Conservation (phyloP, 257 asterid species). For the Eucommia ulmoides region DNA sequence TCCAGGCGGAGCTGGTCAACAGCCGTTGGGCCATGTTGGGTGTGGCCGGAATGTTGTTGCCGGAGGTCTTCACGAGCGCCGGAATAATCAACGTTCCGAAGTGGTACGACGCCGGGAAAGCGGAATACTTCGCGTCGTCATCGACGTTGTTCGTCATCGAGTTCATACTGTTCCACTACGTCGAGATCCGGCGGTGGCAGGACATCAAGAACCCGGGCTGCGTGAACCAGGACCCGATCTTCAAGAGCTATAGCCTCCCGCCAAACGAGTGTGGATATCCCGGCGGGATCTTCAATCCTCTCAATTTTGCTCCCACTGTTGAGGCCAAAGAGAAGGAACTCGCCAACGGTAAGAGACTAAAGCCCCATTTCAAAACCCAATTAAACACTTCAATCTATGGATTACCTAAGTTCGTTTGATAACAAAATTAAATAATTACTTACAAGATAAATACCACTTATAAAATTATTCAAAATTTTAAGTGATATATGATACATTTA, state of each 20-base stretch:
- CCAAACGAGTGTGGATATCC: constrained; percentile 79
- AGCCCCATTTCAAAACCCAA: too few relatives aligned
- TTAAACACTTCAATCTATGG: too few relatives aligned
- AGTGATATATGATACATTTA: too few relatives aligned
- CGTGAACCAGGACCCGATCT: constrained; percentile 91
- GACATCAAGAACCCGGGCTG: constrained; percentile 95
- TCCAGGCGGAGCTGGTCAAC: constrained; percentile 88
- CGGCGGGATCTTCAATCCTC: constrained; percentile 83
- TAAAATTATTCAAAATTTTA: too few relatives aligned
- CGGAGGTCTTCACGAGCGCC: constrained; percentile 55
- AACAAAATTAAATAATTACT: too few relatives aligned
- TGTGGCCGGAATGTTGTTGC: constrained; percentile 80
- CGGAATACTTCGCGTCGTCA: constrained; percentile 74
- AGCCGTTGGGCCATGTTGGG: constrained; percentile 98
- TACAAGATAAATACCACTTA: too few relatives aligned
- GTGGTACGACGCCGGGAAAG: constrained; percentile 89
- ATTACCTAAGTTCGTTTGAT: too few relatives aligned
- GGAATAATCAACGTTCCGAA: constrained; percentile 72
- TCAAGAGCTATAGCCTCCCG: constrained; percentile 77
- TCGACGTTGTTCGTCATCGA: constrained; percentile 81
- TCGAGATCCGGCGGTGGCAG: constrained; percentile 95
- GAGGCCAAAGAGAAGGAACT: constrained; percentile 93
- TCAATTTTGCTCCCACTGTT: constrained; percentile 58
- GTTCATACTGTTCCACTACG: constrained; percentile 91
- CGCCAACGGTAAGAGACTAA: constrained; percentile 81